These are phyloP conservation scores for Samsoniella hepiali DNA, from an alignment of 2,329 filamentous ascomycete species.

Conservation along the genomic window DNA sequence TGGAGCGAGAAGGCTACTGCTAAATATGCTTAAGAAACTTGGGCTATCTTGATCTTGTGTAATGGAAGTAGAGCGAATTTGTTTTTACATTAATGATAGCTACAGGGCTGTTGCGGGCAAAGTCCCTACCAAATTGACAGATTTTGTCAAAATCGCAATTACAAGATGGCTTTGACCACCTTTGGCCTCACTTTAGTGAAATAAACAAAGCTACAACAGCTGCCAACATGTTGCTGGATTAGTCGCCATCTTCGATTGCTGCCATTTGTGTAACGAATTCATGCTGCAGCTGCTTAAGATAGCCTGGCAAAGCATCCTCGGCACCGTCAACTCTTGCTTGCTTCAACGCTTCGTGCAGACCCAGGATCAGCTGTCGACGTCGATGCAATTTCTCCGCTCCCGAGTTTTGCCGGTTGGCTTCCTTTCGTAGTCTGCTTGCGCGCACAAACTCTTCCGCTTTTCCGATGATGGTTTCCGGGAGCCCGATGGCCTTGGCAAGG, in stretches of 20 bases:
- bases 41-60: background rate
- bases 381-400: constrained; percentile 56
- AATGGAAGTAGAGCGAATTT: background rate
- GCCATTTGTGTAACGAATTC: constrained; percentile 19
- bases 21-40: background rate
- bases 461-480: constrained; percentile 65
- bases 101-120: background rate
- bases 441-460: constrained; percentile 65
- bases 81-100: background rate
- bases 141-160: background rate
- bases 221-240: background rate
- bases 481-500: constrained; percentile 69
- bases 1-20: constrained; percentile 34
- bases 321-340: constrained; percentile 64
- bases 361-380: constrained; percentile 70
- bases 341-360: constrained; percentile 67
- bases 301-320: constrained; percentile 58
- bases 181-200: background rate
- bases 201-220: background rate
- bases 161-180: background rate
- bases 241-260: constrained; percentile 9
- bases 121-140: background rate
- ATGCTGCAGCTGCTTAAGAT: constrained; percentile 54
- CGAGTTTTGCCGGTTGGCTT: constrained; percentile 57
- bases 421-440: constrained; percentile 55